These are phyloP conservation scores for Thalassia testudinum DNA, from an alignment of 116 monocot genomes.

Conservation along the genomic window DNA sequence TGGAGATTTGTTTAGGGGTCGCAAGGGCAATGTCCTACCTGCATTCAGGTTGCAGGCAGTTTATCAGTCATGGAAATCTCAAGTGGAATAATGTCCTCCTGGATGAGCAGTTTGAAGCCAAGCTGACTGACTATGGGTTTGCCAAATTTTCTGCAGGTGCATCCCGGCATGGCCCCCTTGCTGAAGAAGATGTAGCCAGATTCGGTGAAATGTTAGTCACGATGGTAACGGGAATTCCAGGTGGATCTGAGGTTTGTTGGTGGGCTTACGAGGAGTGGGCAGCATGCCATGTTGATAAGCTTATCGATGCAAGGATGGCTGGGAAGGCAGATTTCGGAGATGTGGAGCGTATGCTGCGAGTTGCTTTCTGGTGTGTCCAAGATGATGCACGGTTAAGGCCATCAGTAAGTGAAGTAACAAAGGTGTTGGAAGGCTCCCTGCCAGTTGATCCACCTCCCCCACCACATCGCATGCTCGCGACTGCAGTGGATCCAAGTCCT, in stretches of 20 bases:
- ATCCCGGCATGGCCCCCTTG: neutral
- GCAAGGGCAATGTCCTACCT: slow-evolving; percentile 13
- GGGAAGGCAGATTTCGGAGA: slow-evolving; percentile 5
- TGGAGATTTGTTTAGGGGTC: slow-evolving; percentile 14
- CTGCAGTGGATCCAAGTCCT: too few relatives aligned
- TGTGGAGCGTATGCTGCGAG: slow-evolving; percentile 10
- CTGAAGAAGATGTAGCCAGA: slow-evolving; percentile 13
- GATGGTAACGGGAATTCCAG: slow-evolving; percentile 6
- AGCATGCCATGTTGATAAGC: neutral
- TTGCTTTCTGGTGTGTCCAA: slow-evolving; percentile 17
- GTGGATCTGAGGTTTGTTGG: neutral
- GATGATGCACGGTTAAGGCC: slow-evolving; percentile 6
- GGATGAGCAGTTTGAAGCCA: too few relatives aligned
- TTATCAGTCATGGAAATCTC: slow-evolving; percentile 12
- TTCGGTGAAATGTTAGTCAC: slow-evolving; percentile 16
- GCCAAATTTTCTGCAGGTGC: neutral
- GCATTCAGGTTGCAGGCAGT: slow-evolving; percentile 12
- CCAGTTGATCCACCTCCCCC: slow-evolving; percentile 14
- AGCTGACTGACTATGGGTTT: slow-evolving; percentile 12
- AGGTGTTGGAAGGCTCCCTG: slow-evolving; percentile 11
- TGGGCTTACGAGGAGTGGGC: slow-evolving; percentile 9
- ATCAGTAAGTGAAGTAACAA: slow-evolving; percentile 5
- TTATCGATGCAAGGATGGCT: slow-evolving; percentile 11
- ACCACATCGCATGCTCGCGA: too few relatives aligned
- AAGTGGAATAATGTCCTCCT: slow-evolving; percentile 17